Percentiles rank a stretch among this genome's conserved stretches.
Conservation (phyloP, 495 filamentous ascomycete genomes). For the Geoglossum glabrum region DNA sequence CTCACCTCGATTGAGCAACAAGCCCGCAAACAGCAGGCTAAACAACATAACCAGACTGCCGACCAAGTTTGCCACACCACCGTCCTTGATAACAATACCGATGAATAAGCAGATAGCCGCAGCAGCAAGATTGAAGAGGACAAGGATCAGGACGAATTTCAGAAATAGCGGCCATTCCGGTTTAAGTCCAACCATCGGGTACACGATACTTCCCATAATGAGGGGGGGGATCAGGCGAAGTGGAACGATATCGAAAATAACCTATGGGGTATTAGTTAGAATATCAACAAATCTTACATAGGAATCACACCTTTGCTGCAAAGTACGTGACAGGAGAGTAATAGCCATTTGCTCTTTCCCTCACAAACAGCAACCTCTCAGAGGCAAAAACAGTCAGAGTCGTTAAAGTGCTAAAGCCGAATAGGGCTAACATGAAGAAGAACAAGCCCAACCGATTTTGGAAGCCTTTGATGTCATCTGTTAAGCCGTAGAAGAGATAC, state of each 20-base stretch:
- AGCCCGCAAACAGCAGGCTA: constrained; percentile 78
- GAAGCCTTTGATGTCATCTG: constrained; percentile 89
- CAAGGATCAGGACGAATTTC: constrained; percentile 75
- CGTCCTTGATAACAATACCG: constrained; percentile 82
- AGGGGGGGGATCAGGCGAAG: constrained; percentile 86
- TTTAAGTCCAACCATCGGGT: constrained; percentile 94
- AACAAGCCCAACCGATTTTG: constrained; percentile 96
- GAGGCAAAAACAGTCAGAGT: constrained; percentile 84
- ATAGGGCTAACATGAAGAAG: constrained; percentile 91
- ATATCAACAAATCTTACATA: neutral
- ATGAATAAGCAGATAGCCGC: constrained; percentile 89
- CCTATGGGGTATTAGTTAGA: constrained; percentile 10
- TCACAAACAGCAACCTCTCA: constrained; percentile 78
- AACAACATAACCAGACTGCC: constrained; percentile 97
- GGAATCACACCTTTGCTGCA: constrained; percentile 37
- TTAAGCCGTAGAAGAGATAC: constrained; percentile 89
- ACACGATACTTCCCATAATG: constrained; percentile 90
- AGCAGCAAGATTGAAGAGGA: constrained; percentile 90
- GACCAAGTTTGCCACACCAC: constrained; percentile 83
- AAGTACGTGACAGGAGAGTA: constrained; percentile 98
- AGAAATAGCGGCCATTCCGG: constrained; percentile 68
- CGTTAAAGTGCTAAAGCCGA: constrained; percentile 91
- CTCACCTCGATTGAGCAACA: constrained; percentile 60
- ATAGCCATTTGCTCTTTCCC: constrained; percentile 92
- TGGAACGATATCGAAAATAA: constrained; percentile 87